Evolutionary conservation across 2,329 filamentous ascomycete species (phyloP), one percentile per base, ranked within the genome.

Genomic region (Mycosphaerella sp.): DNA sequence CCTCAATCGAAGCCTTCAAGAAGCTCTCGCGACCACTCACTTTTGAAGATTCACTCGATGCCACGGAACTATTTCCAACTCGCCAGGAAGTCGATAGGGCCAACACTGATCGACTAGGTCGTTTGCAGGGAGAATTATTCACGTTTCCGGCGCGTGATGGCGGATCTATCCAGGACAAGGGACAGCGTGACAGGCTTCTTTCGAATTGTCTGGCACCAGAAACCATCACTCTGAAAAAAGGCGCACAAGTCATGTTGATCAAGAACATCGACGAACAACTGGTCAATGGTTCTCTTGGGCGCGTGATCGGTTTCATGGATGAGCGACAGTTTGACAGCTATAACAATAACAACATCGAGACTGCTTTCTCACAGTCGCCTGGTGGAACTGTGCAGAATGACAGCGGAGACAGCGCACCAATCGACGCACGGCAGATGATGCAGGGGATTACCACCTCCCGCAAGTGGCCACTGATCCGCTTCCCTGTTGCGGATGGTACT

Each of bases 241-340:
- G 90, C 8, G 89, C 93, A 0, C 95, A 98, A 68, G 95, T 98
- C 43, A 98, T 98, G 93, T 77, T 98, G n/a, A 96, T 98, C 77
- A 98, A 98, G 72, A 98, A 98, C 64, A 85, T 97, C 73, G 93
- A 98, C 66, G 89, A 95, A 39, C 85, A 82, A 0, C 79, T 98
- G 0, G 93, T 97, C 62, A 98, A 98, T 67, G 93, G 93, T 4
- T 95, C 92, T 0, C 78, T 98, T 8, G 93, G 93, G 23, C 91
- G 87, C 57, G 86, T 98, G 4, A 79, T 85, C 10, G 82, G 80
- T 5, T 95, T 95, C 70, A 91, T 90, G 85, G 76, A 84, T 59
- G 81, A 85, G 59, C 78, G 80, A 40, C 73, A 64, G 43, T 66
- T 67, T 46, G 66, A 69, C 60, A 62, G 57, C 45, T 68, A 68